Conservation (phyloP, 2,329 filamentous ascomycete species). For the Colletotrichum tabaci region DNA sequence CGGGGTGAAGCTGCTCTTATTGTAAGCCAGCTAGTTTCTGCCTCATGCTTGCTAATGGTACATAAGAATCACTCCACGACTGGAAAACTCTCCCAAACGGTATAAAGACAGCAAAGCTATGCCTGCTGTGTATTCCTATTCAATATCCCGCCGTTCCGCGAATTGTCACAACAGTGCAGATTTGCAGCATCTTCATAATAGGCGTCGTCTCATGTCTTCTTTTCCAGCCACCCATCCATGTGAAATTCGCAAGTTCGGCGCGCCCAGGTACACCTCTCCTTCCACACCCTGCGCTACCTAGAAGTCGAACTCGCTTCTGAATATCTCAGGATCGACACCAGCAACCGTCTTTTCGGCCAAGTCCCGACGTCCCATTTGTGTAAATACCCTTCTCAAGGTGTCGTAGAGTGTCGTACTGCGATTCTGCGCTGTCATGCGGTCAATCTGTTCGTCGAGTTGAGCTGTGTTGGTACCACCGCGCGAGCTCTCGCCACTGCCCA, state of each 20-base stretch:
- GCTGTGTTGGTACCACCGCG: conserved; percentile 60
- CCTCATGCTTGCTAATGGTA: background rate
- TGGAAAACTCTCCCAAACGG: background rate
- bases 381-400: conserved; percentile 94
- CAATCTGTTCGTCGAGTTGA: conserved; percentile 78
- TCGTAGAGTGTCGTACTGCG: conserved; percentile 97
- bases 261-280: background rate
- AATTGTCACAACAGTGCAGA: background rate
- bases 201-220: conserved; percentile 13
- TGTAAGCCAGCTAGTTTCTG: background rate
- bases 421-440: conserved; percentile 94
- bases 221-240: background rate
- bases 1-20: conserved; percentile 59
- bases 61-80: background rate
- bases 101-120: background rate
- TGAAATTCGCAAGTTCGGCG: background rate
- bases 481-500: conserved; percentile 66
- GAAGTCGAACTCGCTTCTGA: conserved; percentile 93
- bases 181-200: background rate
- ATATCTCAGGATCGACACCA: conserved; percentile 91
- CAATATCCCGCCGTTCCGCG: background rate
- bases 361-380: conserved; percentile 92
- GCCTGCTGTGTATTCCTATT: background rate
- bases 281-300: conserved; percentile 48
- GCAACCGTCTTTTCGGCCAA: conserved; percentile 88